Evolutionary conservation across 192 early-diverging fungal species (phyloP).

Genomic region (Chytriomyces sp.): DNA sequence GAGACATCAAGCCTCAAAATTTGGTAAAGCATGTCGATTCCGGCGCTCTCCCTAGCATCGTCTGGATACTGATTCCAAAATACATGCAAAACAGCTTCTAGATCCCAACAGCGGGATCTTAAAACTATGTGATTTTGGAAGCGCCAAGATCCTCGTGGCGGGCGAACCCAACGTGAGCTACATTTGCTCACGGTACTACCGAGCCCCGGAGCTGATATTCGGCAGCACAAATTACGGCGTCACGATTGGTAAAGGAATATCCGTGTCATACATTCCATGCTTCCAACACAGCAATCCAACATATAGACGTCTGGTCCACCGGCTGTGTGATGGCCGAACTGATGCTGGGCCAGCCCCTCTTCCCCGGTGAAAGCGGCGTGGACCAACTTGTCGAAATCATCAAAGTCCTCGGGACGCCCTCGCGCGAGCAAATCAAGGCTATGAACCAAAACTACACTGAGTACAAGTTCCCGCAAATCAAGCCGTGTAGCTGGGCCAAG

Average conservation of each 20-base stretch:
- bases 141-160: slow-evolving; percentile 92
- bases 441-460: slow-evolving; percentile 99
- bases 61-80: no score
- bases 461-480: slow-evolving; percentile 99
- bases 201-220: slow-evolving; percentile 97
- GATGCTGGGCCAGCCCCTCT: slow-evolving; percentile 90
- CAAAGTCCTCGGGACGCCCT: slow-evolving; percentile 98
- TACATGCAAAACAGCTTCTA: no score
- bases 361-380: slow-evolving; percentile 95
- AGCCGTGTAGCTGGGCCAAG: slow-evolving; percentile 86
- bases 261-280: no score
- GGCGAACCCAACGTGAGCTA: slow-evolving; percentile 98
- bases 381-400: slow-evolving; percentile 99
- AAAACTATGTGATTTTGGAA: slow-evolving; percentile 98
- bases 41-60: no score
- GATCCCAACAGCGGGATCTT: slow-evolving; percentile 88
- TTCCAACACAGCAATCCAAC: no score
- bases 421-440: slow-evolving; percentile 91
- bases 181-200: slow-evolving; percentile 98
- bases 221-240: slow-evolving; percentile 92
- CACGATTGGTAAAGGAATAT: slow-evolving; percentile 54
- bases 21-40: slow-evolving; percentile 49
- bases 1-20: slow-evolving; percentile 99
- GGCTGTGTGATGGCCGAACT: slow-evolving; percentile 98
- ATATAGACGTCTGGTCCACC: slow-evolving; percentile 87